A percentile compares a stretch with the other conserved stretches of the same genome.
Evolutionary conservation across 257 asterid species (phyloP).

Genomic region (Forsythia suspensa): DNA sequence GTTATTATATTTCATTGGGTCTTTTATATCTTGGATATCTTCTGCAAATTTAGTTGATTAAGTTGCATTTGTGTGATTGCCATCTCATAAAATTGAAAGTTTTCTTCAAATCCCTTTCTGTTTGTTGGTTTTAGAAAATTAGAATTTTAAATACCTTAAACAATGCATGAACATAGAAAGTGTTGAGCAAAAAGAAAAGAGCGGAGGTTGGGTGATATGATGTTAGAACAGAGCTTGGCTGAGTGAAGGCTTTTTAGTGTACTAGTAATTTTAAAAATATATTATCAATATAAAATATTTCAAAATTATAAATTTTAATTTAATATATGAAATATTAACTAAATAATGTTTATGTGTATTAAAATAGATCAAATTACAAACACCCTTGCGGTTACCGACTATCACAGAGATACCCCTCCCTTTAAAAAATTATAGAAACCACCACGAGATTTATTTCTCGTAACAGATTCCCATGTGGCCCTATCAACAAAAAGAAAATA

Average conservation of each 20-base stretch:
- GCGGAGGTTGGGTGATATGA: background rate
- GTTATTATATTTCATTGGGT: background rate
- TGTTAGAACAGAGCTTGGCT: background rate
- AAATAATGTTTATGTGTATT: too few species aligned
- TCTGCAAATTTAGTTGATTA: slow-evolving; percentile 1
- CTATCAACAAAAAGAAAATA: too few species aligned
- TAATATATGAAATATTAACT: too few species aligned
- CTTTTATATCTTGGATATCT: background rate
- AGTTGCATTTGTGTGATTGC: slow-evolving; percentile 3
- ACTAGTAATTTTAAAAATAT: too few species aligned
- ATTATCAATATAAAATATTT: too few species aligned
- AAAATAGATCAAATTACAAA: too few species aligned
- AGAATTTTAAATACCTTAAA: background rate
- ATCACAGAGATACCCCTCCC: background rate
- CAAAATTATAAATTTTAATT: too few species aligned
- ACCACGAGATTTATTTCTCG: background rate
- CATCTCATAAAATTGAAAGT: slow-evolving; percentile 6
- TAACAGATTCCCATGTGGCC: background rate
- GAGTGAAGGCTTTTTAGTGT: too few species aligned
- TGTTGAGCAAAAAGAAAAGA: background rate
- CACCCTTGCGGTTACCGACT: background rate
- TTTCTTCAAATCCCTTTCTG: background rate
- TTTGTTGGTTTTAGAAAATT: slow-evolving; percentile 15
- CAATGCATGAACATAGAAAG: background rate
- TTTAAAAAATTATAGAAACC: background rate